Percentiles rank a stretch among this genome's conserved stretches.
phyloP scores from a whole-genome alignment of 1,139 yeast species.

The Magnusiomyces magnusii region DNA sequence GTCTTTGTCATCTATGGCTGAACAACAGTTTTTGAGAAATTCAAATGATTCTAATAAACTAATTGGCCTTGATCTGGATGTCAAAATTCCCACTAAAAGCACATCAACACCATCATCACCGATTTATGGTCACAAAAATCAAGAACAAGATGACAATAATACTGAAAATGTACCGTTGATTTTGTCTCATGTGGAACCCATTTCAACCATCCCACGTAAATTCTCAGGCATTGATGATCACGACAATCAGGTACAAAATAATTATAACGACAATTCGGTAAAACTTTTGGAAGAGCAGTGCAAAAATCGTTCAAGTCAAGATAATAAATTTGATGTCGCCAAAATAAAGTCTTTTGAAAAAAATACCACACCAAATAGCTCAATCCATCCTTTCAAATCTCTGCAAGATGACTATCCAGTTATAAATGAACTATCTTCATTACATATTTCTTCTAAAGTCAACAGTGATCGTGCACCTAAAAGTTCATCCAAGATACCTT shows the following conservation, averaged over 20 bases:
- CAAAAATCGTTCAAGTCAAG: neutral
- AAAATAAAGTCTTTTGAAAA: neutral
- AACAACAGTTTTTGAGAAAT: neutral
- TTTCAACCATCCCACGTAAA: conserved; percentile 2
- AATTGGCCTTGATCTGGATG: neutral
- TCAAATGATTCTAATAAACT: neutral
- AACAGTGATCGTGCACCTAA: neutral
- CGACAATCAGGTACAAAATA: neutral
- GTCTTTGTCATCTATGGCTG: neutral
- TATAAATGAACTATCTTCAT: neutral
- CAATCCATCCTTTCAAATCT: neutral
- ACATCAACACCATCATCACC: neutral
- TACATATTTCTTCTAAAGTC: neutral
- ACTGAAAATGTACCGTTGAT: neutral
- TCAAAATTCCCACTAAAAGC: neutral
- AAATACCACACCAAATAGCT: neutral
- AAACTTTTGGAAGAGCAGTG: neutral
- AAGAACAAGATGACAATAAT: neutral
- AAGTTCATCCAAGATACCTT: neutral
- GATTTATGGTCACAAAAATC: neutral
- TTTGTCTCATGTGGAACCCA: conserved; percentile 4
- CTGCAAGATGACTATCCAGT: neutral
- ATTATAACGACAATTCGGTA: neutral
- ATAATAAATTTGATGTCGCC: neutral
- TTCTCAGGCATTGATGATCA: neutral